These are phyloP conservation scores for Gossypium stocksii DNA, from an alignment of 345 rosid species.

Conservation along the genomic window DNA sequence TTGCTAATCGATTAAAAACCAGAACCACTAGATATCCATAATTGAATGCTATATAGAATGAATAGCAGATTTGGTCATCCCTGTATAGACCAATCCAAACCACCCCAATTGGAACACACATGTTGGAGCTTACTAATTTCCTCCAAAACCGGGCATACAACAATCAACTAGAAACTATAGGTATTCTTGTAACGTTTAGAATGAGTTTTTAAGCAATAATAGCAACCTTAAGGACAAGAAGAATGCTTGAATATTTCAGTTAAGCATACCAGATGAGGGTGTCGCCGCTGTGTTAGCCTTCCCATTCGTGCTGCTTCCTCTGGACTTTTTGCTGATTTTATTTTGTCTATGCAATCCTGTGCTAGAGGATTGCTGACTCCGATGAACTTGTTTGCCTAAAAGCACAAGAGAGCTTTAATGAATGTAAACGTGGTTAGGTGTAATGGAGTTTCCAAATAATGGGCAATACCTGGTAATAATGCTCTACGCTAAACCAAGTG, in stretches of 20 bases:
- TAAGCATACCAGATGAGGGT: conserved; percentile 57
- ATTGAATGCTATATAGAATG: background rate
- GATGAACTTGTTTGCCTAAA: conserved; percentile 24
- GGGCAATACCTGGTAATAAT: conserved; percentile 75
- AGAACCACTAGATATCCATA: conserved; percentile 1
- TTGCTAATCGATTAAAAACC: background rate
- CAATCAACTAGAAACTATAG: background rate
- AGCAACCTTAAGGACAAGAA: conserved; percentile 10
- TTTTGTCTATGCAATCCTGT: conserved; percentile 52
- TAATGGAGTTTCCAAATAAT: background rate
- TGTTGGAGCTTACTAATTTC: background rate
- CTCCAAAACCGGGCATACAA: background rate
- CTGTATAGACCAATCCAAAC: background rate
- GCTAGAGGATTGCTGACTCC: conserved; percentile 56
- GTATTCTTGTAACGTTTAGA: background rate
- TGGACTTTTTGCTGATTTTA: conserved; percentile 66
- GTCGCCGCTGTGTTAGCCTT: conserved; percentile 57
- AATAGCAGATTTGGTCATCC: background rate
- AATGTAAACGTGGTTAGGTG: background rate
- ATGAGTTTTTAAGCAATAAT: background rate
- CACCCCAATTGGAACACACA: background rate
- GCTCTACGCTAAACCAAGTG: conserved; percentile 81
- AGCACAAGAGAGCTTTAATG: background rate
- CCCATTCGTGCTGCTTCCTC: conserved; percentile 91
- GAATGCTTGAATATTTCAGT: background rate